Evolutionary conservation across 176 grass and related monocot genomes (phyloP).

Genomic region (Carex pumila): DNA sequence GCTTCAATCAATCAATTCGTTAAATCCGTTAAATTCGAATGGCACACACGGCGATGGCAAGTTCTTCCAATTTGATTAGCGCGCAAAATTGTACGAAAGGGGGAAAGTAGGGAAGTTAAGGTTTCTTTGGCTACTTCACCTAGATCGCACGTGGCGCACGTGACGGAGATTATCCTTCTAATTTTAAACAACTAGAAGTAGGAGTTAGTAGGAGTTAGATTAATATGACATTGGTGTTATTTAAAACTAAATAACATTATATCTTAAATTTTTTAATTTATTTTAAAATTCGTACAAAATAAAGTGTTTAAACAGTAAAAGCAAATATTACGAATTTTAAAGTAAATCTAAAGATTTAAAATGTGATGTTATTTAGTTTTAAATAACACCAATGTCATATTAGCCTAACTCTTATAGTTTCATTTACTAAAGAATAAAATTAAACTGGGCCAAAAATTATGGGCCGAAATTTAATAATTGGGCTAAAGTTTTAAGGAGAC

Average conservation of each 20-base stretch:
- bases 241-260: no score
- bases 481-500: neutral
- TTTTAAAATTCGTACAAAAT: no score
- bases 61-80: neutral
- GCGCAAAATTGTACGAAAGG: neutral
- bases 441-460: neutral
- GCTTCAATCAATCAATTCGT: neutral
- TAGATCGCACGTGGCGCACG: neutral
- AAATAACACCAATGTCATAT: no score
- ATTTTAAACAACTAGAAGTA: slow-evolving; percentile 4
- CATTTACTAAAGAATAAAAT: neutral
- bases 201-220: no score
- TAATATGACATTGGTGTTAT: no score
- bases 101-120: neutral
- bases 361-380: no score
- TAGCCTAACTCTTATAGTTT: no score
- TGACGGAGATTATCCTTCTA: neutral
- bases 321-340: no score
- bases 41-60: neutral
- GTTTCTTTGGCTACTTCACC: neutral
- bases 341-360: no score
- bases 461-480: neutral
- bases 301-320: no score
- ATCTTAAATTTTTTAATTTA: no score
- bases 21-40: neutral